Evolutionary conservation across 2,329 filamentous ascomycete genomes (phyloP).

Genomic region (Xylaria sp.): DNA sequence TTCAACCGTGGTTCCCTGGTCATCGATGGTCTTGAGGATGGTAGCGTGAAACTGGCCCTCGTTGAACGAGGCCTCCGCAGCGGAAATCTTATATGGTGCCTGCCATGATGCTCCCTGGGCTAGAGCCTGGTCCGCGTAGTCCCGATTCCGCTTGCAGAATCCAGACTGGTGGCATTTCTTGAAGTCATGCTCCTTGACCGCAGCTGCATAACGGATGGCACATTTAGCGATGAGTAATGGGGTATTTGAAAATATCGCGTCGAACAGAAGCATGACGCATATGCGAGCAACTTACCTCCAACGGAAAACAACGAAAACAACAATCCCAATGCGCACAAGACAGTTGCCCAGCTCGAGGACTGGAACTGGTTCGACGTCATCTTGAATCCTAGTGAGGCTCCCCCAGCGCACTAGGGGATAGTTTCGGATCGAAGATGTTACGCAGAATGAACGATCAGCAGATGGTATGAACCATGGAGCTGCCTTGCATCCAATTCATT

Average conservation of each 20-base stretch:
- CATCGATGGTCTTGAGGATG: conserved; percentile 72
- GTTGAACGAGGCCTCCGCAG: conserved; percentile 67
- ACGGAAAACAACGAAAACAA: conserved; percentile 58
- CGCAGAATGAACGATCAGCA: conserved; percentile 17
- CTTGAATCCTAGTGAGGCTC: conserved; percentile 28
- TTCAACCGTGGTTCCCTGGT: conserved; percentile 62
- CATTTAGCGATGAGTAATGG: conserved; percentile 1
- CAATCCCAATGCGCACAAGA: conserved; percentile 54
- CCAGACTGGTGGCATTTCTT: conserved; percentile 94
- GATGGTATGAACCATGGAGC: conserved; percentile 13
- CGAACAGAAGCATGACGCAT: not conserved
- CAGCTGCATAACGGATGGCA: conserved; percentile 44
- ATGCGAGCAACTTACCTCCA: conserved; percentile 48
- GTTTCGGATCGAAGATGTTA: conserved; percentile 29
- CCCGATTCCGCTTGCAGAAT: conserved; percentile 94
- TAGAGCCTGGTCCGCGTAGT: conserved; percentile 72
- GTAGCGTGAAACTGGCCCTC: conserved; percentile 74
- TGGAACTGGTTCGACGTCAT: conserved; percentile 46
- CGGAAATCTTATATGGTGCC: conserved; percentile 72
- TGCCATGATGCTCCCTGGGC: conserved; percentile 62
- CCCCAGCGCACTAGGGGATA: conserved; percentile 21
- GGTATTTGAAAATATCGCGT: not conserved
- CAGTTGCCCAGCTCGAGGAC: conserved; percentile 60
- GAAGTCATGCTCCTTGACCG: conserved; percentile 94
- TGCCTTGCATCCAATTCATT: not conserved